phyloP scores from a whole-genome alignment of 192 early-diverging fungal genomes.

The Coemansia sp. region DNA sequence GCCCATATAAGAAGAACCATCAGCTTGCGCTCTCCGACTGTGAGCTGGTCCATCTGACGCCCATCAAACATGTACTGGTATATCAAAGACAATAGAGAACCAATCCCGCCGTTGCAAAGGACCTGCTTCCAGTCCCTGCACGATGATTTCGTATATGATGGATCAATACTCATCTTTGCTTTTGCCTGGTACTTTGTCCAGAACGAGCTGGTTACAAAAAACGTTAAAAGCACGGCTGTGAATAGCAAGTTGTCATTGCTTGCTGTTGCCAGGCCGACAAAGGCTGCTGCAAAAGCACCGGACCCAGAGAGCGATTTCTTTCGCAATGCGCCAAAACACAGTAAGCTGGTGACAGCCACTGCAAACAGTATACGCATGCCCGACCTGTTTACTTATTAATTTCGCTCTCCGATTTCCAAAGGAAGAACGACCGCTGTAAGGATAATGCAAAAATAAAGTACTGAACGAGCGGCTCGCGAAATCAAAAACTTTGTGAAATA shows the following conservation, averaged over 20 bases:
- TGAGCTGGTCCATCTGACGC: constrained; percentile 23
- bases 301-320: constrained; percentile 70
- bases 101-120: constrained; percentile 58
- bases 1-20: constrained; percentile 55
- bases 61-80: constrained; percentile 49
- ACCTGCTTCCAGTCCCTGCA: constrained; percentile 63
- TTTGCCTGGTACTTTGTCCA: constrained; percentile 58
- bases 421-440: not conserved
- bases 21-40: constrained; percentile 16
- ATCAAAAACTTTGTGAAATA: not conserved
- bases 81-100: constrained; percentile 40
- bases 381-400: not conserved
- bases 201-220: constrained; percentile 68
- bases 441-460: not conserved
- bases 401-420: not conserved
- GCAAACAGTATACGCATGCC: constrained; percentile 39
- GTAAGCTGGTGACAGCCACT: constrained; percentile 23
- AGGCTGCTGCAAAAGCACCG: constrained; percentile 71
- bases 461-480: not conserved
- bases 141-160: constrained; percentile 47
- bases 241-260: constrained; percentile 65
- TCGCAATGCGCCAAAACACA: constrained; percentile 44
- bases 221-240: constrained; percentile 66
- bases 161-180: constrained; percentile 48
- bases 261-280: constrained; percentile 75